Evolutionary conservation across 331 rosid species (phyloP).

Genomic region (Rhamnella rubrinervis): DNA sequence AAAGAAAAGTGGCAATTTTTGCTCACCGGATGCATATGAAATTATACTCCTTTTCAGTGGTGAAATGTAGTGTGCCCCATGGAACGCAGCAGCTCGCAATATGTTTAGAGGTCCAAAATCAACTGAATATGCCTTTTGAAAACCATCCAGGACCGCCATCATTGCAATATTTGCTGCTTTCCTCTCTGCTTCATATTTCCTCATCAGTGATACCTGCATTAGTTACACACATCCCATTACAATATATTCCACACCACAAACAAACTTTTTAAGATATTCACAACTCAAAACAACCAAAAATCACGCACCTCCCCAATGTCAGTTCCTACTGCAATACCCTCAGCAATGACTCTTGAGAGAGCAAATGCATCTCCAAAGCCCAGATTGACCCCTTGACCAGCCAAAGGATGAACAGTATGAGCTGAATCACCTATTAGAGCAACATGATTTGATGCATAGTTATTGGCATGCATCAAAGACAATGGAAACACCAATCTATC

Average conservation of each 20-base stretch:
- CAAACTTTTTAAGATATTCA: neutral
- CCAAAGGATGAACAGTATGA: slow-evolving; percentile 93
- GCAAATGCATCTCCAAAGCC: slow-evolving; percentile 86
- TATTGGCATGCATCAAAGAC: slow-evolving; percentile 74
- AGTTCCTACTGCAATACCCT: slow-evolving; percentile 77
- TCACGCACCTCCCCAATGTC: slow-evolving; percentile 76
- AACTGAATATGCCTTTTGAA: slow-evolving; percentile 82
- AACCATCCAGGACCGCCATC: slow-evolving; percentile 90
- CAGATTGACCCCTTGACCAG: slow-evolving; percentile 95
- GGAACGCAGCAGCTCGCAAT: slow-evolving; percentile 79
- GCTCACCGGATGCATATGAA: slow-evolving; percentile 90
- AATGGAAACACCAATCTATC: slow-evolving; percentile 78
- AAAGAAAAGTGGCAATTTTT: slow-evolving; percentile 66
- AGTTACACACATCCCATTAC: neutral
- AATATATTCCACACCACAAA: neutral
- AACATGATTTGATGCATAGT: slow-evolving; percentile 67
- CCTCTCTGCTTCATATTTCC: slow-evolving; percentile 84
- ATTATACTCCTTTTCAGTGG: slow-evolving; percentile 80
- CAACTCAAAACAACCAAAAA: slow-evolving; percentile 6
- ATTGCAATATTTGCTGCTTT: slow-evolving; percentile 60
- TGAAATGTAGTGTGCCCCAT: slow-evolving; percentile 66
- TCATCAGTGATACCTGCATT: slow-evolving; percentile 64
- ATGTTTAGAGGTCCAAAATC: slow-evolving; percentile 87
- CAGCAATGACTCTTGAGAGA: slow-evolving; percentile 76
- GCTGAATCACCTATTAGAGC: slow-evolving; percentile 90